phyloP scores from a whole-genome alignment of 257 asterid genomes.

The Salvia hispanica region DNA sequence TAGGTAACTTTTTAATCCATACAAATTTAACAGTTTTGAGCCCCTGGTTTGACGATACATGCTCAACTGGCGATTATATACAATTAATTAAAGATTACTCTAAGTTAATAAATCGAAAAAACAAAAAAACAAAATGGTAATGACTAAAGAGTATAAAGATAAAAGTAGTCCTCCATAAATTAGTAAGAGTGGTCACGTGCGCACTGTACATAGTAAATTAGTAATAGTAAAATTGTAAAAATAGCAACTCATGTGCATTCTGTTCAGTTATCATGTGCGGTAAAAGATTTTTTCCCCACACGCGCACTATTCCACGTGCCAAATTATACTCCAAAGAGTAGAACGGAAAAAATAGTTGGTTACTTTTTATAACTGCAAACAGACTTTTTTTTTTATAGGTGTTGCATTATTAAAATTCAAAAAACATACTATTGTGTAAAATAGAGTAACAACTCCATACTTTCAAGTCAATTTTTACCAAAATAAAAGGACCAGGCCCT shows the following conservation, averaged over 20 bases:
- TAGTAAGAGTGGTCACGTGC: conserved; percentile 29
- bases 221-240: not conserved
- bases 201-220: not conserved
- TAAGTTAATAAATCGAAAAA: no score
- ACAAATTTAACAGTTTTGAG: not conserved
- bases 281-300: conserved; percentile 34
- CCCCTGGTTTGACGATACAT: not conserved
- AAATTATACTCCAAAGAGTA: not conserved
- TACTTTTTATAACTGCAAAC: no score
- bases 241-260: conserved; percentile 35
- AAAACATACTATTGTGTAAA: no score
- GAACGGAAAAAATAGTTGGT: not conserved
- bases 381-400: no score
- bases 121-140: no score
- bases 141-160: no score
- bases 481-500: no score
- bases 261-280: conserved; percentile 48
- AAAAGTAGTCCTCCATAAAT: no score
- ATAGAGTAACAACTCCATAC: no score
- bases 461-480: no score
- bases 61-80: not conserved
- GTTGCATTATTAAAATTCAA: no score
- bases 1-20: no score
- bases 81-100: not conserved
- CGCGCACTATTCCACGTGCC: conserved; percentile 29